Base-by-base conservation (phyloP, 345 rosid species). In the Eucalyptus pauciflora region DNA sequence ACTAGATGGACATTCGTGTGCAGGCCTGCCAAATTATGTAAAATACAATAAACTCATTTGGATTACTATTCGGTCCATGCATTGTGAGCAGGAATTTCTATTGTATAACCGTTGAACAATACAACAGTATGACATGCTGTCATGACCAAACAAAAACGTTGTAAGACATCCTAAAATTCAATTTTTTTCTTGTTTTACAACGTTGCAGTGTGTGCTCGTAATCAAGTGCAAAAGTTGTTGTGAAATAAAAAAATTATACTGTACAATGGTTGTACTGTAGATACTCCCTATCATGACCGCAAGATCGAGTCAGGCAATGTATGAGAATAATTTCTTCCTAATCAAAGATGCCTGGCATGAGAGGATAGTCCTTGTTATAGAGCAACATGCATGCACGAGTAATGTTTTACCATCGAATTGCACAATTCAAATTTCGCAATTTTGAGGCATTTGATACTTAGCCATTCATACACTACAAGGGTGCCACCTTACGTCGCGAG, bases 401-500 rank as follows among this genome's bases (percentile, higher is more conserved):
- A 13, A 45, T 54, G 46, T 41, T 41, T 88, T 33, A 24, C 80
- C 29, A 79, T 33, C 33, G 1, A 85, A 79, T 60, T 46, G 86
- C 51, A 86, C 58, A 52, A 31, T 8, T 52, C 4, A 5, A 50
- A 50, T 50, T 50, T 51, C 4, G 12, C 87, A 86, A 86, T 37
- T 45, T 52, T 1, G 46, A 51, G 62, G 62, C 43, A 50, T 52
- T 33, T 43, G 13, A 56, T 43, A 17, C 33, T 90, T 89, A 93
- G 90, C 92, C 87, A 88, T 87, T 92, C 86, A 88, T 90, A 93
- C 93, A 89, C 94, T 90, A 91, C 95, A 90, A 67, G 91, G 92
- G 92, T 93, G 95, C 93, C 95, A 94, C 95, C 98, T 96, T 93
- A 98, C 99, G 89, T 98, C 99, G 91, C 99, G 99, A 88, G 99